These are phyloP conservation scores for Auriscalpium orientale DNA, from an alignment of 768 basidiomycete species.

Conservation along the genomic window DNA sequence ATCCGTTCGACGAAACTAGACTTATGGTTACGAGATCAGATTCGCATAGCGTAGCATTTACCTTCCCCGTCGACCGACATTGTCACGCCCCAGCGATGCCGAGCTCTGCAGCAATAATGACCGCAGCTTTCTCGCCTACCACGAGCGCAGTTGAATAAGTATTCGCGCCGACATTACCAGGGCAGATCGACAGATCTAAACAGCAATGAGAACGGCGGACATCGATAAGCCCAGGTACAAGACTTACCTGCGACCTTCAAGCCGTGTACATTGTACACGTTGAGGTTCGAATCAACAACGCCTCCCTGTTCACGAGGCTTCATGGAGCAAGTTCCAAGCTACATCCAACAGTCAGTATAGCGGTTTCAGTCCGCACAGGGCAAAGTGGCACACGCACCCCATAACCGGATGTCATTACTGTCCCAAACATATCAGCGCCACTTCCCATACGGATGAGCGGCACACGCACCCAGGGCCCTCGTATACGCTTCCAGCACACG, in stretches of 20 bases:
- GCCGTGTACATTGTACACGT: slow-evolving; percentile 50
- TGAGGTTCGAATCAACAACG: slow-evolving; percentile 53
- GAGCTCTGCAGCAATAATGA: slow-evolving; percentile 47
- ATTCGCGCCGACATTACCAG: slow-evolving; percentile 32
- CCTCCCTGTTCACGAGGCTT: slow-evolving; percentile 48
- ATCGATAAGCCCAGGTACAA: not conserved
- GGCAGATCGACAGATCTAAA: slow-evolving; percentile 25
- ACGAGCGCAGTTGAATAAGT: slow-evolving; percentile 34
- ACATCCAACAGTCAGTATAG: not conserved
- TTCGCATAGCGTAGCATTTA: too few relatives aligned
- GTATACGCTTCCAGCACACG: slow-evolving; percentile 23
- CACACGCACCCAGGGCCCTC: not conserved
- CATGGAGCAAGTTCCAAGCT: slow-evolving; percentile 64
- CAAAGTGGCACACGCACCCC: not conserved
- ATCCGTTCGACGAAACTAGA: too few relatives aligned
- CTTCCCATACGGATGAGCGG: not conserved
- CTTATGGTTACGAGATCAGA: too few relatives aligned
- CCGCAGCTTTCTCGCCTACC: slow-evolving; percentile 53
- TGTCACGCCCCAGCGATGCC: slow-evolving; percentile 16
- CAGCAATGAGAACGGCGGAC: not conserved
- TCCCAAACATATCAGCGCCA: slow-evolving; percentile 27
- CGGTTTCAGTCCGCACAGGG: not conserved
- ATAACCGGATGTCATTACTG: not conserved
- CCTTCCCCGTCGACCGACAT: too few relatives aligned
- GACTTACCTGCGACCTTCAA: slow-evolving; percentile 43